Evolutionary conservation across 108 stramenopile species (phyloP), one percentile per base, ranked within the genome.

Genomic region (Bacterosira constricta): DNA sequence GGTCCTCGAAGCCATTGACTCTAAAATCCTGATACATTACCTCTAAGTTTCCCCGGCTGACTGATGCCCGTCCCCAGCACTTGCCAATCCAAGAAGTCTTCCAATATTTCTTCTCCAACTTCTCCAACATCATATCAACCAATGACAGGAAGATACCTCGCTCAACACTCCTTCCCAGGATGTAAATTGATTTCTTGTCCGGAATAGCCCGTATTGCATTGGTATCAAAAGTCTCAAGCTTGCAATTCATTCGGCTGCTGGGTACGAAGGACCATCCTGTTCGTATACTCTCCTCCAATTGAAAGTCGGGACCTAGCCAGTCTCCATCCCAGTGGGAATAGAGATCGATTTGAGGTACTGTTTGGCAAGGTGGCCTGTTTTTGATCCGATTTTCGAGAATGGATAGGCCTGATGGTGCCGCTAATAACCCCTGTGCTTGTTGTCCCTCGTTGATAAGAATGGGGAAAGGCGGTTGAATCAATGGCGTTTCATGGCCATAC

Each of bases 11-110:
- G 6, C 42, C 11, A 13, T 38, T 11, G 25, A 60, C 63, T 52
- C 77, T 34, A 61, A 79, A 71, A 39, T 79, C 77, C 44, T 79
- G 77, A 20, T 79, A 79, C 12, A 79, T 10, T 18, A 79, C 21
- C 50, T 71, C 51, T 5, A 79, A 12, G 17, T 79, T 71, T 1
- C 77, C 77, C 51, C 66, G 65, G 31, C 38, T 63, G 21, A 79
- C 50, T 6, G 26, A 12, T 10, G 64, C 77, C 21, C 77, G 52
- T n/a, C 77, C 77, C 77, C 69, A 79, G 58, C 77, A 79, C 46
- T 79, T 64, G 0, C 69, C 69, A 44, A 71, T 12, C 1, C 71
- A 41, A 4, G 69, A 71, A 12, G 52, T 17, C 2, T 52, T 47
- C 23, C 71, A 17, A 26, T 66, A 0, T 30, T 50, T 50, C 35